Evolutionary conservation across 2,329 filamentous ascomycete genomes (phyloP).

Genomic region (Alternaria sp.): DNA sequence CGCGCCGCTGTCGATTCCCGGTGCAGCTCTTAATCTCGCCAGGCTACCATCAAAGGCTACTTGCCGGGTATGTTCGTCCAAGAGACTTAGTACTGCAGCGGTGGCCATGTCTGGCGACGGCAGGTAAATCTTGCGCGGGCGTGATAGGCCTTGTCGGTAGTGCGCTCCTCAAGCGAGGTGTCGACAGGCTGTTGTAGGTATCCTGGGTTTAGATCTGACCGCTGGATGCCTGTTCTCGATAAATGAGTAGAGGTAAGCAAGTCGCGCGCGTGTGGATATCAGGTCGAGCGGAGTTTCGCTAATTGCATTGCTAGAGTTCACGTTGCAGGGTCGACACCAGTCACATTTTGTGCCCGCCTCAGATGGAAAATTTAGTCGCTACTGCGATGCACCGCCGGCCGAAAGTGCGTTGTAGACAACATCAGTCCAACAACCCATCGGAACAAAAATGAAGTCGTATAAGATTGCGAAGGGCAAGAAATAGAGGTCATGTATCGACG

Average conservation of each 20-base stretch:
- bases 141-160: not conserved
- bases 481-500: not conserved
- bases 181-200: not conserved
- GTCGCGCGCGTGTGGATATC: not conserved
- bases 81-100: conserved; percentile 29
- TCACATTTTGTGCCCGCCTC: conserved; percentile 5
- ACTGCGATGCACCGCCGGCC: not conserved
- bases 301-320: not conserved
- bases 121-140: not conserved
- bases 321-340: not conserved
- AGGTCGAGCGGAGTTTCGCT: not conserved
- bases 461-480: no score
- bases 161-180: not conserved
- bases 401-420: not conserved
- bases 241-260: not conserved
- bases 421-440: not conserved
- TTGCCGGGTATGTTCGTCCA: conserved; percentile 26
- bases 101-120: conserved; percentile 7
- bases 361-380: conserved; percentile 11
- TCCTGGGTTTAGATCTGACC: not conserved
- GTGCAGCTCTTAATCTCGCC: conserved; percentile 19
- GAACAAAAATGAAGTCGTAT: not conserved
- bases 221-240: not conserved
- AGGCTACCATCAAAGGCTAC: conserved; percentile 33
- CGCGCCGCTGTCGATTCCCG: conserved; percentile 27